Conservation (phyloP, 2,329 filamentous ascomycete species). For the Nannizziopsis barbatae region DNA sequence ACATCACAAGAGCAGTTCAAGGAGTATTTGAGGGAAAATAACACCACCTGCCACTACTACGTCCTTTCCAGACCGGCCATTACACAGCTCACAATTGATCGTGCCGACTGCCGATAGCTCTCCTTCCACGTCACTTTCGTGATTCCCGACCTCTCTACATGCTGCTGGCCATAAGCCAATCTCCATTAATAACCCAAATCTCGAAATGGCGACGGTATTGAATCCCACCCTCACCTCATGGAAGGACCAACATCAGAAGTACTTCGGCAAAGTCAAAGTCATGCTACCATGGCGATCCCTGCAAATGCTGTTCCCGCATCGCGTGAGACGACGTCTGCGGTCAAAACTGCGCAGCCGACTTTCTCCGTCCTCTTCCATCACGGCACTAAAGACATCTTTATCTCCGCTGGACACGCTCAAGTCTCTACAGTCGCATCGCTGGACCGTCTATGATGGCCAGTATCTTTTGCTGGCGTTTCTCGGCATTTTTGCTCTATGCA, state of each 20-base stretch:
- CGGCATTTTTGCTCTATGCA: constrained; percentile 69
- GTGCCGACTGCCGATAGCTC: background rate
- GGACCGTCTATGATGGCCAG: constrained; percentile 74
- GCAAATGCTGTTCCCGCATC: constrained; percentile 47
- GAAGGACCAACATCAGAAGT: constrained; percentile 37
- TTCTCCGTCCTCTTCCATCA: constrained; percentile 60
- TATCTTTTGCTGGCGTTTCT: constrained; percentile 65
- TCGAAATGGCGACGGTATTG: constrained; percentile 20
- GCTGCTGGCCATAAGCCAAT: background rate
- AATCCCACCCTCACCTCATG: constrained; percentile 33
- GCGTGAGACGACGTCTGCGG: constrained; percentile 55
- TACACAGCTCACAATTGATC: too few species aligned
- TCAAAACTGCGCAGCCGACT: constrained; percentile 57
- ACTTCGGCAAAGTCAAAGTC: constrained; percentile 37
- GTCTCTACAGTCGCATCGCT: constrained; percentile 64
- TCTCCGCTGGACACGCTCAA: constrained; percentile 67
- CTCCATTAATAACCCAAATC: too few species aligned
- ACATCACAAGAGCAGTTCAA: too few species aligned
- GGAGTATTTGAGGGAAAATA: too few species aligned
- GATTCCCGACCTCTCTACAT: background rate
- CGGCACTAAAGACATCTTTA: constrained; percentile 68
- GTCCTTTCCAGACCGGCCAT: too few species aligned
- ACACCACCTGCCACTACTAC: too few species aligned
- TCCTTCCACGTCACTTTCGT: background rate
- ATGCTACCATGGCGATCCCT: constrained; percentile 41